phyloP scores from a whole-genome alignment of 371 early-diverging fungal species.

The Chytridium lagenaria region DNA sequence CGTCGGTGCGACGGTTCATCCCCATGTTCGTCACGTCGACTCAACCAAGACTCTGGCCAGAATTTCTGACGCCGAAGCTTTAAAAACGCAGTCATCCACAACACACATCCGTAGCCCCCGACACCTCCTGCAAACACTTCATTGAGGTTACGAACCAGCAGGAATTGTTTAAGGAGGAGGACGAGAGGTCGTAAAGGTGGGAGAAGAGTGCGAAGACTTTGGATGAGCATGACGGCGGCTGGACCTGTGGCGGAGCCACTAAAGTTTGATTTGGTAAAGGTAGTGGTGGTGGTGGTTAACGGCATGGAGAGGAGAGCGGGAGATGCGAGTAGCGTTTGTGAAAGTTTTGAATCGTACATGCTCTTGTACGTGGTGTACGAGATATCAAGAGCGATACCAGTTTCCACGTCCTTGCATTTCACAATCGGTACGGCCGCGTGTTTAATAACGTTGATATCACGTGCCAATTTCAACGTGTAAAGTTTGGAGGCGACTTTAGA shows the following conservation, averaged over 20 bases:
- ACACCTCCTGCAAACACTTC: constrained; percentile 88
- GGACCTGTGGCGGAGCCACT: background rate
- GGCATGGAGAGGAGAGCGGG: background rate
- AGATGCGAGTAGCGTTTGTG: background rate
- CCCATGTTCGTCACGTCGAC: background rate
- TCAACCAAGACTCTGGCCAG: background rate
- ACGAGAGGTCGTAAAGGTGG: constrained; percentile 62
- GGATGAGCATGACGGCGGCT: background rate
- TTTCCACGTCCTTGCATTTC: constrained; percentile 72
- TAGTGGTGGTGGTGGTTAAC: background rate
- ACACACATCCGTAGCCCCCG: constrained; percentile 78
- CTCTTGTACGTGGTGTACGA: constrained; percentile 46
- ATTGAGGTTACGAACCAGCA: constrained; percentile 69
- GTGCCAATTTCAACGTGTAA: background rate
- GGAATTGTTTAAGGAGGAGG: constrained; percentile 79
- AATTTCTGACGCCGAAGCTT: background rate
- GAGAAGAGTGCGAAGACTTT: background rate
- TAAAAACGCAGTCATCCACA: constrained; percentile 27
- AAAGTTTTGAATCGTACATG: background rate
- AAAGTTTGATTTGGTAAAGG: no score
- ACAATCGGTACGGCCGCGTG: constrained; percentile 83
- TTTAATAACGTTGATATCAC: constrained; percentile 39
- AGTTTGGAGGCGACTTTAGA: constrained; percentile 13
- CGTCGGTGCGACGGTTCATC: no score
- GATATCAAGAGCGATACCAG: constrained; percentile 76